Percentiles rank a stretch among this genome's conserved stretches.
Conservation (phyloP, 1,284 basidiomycete genomes). For the Anthracocystis panici-leucophaei region DNA sequence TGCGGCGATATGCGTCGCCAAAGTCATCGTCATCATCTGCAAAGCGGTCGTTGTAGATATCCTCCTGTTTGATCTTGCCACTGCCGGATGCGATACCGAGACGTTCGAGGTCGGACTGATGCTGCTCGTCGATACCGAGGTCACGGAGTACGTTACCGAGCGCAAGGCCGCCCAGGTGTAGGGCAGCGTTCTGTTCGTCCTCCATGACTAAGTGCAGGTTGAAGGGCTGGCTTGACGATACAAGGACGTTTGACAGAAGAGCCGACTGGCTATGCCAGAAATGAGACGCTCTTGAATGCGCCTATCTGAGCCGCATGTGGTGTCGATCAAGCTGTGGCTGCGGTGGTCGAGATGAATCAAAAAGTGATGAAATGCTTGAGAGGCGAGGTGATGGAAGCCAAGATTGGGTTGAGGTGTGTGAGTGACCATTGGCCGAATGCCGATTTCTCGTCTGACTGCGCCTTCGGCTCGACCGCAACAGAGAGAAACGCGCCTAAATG, state of each 20-base stretch:
- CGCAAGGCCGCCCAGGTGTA: conserved; percentile 65
- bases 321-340: background rate
- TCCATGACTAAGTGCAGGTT: conserved; percentile 48
- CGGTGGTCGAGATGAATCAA: background rate
- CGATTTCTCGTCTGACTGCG: background rate
- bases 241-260: background rate
- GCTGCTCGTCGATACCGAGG: conserved; percentile 62
- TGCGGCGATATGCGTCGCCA: conserved; percentile 26
- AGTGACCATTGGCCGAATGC: conserved; percentile 7
- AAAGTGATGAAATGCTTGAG: no score
- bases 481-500: conserved; percentile 10
- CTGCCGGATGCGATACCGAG: conserved; percentile 50
- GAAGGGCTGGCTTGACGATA: background rate
- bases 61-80: conserved; percentile 57
- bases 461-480: background rate
- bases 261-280: conserved; percentile 34
- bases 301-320: conserved; percentile 13
- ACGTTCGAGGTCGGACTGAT: conserved; percentile 49
- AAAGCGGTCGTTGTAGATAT: conserved; percentile 68
- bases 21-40: conserved; percentile 63
- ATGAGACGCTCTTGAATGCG: background rate
- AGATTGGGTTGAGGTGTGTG: background rate
- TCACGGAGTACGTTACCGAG: conserved; percentile 67
- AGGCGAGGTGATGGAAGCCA: background rate
- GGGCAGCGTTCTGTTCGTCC: conserved; percentile 63